Evolutionary conservation across 2,329 filamentous ascomycete species (phyloP), one percentile per base, ranked within the genome.

Genomic region (Colletotrichum graminicola): DNA sequence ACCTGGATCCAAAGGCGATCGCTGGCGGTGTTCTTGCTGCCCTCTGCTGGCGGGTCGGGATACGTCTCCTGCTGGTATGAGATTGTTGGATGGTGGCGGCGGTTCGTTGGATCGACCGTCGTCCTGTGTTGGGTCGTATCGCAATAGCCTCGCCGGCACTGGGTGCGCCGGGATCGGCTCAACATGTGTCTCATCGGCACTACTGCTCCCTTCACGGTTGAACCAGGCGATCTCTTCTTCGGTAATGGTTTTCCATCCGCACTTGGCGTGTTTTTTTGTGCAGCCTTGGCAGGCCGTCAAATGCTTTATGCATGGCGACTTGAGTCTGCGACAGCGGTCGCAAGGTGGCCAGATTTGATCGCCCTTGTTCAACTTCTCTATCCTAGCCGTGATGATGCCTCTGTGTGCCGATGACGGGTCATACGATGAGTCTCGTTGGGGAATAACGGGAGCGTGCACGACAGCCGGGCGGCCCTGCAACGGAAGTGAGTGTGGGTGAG

Each of bases 231-330:
- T 77, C 71, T 97, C 94, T 3, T 92, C 91, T 41, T 93, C 90
- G 21, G 89, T 90, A n/a, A 96, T 89, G 55, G 92, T 90, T 75
- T 91, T 93, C 94, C 94, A 97, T 18, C 90, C 91, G 79, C 94
- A 97, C 76, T 94, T 95, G 26, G 93, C 93, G 78, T 97, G 94
- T 79, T 97, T 97, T 79, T 93, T 95, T 0, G 94, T 97, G 80
- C 94, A 97, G 29, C 93, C 94, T 80, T 92, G 90, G 77, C 94
- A 97, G 11, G 94, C 93, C 0, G 94, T 97, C 49, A 96, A 84
- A 73, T 97, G 93, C 81, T 97, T 97, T 59, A 95, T 84, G 73
- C 94, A 97, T 69, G 94, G 90, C 82, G 94, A 93, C 74, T 93
- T 91, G 21, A 97, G 84, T 39, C 94, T 87, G 55, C 94, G 88